Conservation (phyloP, 2,329 filamentous ascomycete genomes). For the Nannizziopsis barbatae region DNA sequence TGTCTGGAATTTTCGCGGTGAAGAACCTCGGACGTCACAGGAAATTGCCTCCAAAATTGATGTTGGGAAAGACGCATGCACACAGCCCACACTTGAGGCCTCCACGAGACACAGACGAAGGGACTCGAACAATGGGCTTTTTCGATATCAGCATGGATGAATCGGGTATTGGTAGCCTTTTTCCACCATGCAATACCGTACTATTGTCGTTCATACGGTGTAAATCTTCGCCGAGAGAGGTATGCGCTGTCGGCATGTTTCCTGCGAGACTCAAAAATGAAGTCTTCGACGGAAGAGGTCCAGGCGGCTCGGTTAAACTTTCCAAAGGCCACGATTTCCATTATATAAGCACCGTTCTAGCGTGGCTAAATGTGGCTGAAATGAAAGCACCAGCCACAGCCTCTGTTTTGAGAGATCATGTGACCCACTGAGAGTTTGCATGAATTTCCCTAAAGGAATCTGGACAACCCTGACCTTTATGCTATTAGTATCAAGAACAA, state of each 20-base stretch:
- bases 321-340: neutral
- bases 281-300: neutral
- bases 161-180: neutral
- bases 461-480: too few relatives aligned
- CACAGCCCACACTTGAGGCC: too few relatives aligned
- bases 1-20: conserved; percentile 1
- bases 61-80: neutral
- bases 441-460: too few relatives aligned
- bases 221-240: neutral
- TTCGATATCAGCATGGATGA: neutral
- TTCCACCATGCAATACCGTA: neutral
- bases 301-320: conserved; percentile 8
- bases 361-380: too few relatives aligned
- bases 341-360: neutral
- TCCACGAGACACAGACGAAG: neutral
- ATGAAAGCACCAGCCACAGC: neutral
- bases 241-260: too few relatives aligned
- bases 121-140: neutral
- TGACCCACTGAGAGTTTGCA: too few relatives aligned
- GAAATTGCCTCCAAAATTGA: neutral
- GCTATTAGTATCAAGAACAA: too few relatives aligned
- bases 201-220: neutral
- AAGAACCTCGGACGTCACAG: neutral
- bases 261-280: neutral
- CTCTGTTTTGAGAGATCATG: too few relatives aligned